Evolutionary conservation across 352 stramenopile genomes (phyloP).

Genomic region (Thraustochytrium striatum): DNA sequence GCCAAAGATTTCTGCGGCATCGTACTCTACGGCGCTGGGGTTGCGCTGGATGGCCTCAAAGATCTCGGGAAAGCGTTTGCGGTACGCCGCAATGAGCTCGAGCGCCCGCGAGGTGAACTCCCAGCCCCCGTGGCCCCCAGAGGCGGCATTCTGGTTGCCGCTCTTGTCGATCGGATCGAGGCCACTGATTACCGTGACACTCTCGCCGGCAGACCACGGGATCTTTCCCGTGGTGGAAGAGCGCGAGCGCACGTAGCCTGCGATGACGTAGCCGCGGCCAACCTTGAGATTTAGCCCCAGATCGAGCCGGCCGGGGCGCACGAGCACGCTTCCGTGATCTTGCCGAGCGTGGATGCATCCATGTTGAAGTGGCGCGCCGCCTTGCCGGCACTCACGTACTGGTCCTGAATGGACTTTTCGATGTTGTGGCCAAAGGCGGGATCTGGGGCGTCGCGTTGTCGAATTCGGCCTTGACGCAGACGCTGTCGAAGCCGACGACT

Average conservation of each 20-base stretch:
- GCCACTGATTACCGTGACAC: conserved; percentile 83
- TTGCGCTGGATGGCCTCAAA: conserved; percentile 77
- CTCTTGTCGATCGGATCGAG: conserved; percentile 55
- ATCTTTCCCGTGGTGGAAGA: conserved; percentile 55
- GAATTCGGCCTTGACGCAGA: conserved; percentile 36
- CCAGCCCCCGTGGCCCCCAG: conserved; percentile 62
- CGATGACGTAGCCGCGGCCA: conserved; percentile 70
- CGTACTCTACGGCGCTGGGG: conserved; percentile 80
- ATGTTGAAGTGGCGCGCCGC: conserved; percentile 84
- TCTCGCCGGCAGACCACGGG: conserved; percentile 82
- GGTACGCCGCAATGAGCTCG: conserved; percentile 84
- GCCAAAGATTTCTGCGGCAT: conserved; percentile 78
- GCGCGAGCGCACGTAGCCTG: conserved; percentile 77
- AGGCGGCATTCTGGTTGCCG: conserved; percentile 54
- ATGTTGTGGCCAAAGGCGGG: conserved; percentile 92
- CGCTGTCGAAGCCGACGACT: conserved; percentile 65
- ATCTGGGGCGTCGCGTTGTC: conserved; percentile 80
- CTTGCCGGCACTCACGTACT: conserved; percentile 70
- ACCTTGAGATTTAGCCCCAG: conserved; percentile 82
- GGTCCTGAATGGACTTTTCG: conserved; percentile 81
- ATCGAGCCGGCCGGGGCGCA: conserved; percentile 86
- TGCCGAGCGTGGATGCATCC: conserved; percentile 77
- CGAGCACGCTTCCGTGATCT: conserved; percentile 86
- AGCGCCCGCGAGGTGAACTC: conserved; percentile 94
- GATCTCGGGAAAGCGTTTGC: conserved; percentile 84